Conservation (phyloP, 2,329 filamentous ascomycete genomes). For the Bipolaris cookei region DNA sequence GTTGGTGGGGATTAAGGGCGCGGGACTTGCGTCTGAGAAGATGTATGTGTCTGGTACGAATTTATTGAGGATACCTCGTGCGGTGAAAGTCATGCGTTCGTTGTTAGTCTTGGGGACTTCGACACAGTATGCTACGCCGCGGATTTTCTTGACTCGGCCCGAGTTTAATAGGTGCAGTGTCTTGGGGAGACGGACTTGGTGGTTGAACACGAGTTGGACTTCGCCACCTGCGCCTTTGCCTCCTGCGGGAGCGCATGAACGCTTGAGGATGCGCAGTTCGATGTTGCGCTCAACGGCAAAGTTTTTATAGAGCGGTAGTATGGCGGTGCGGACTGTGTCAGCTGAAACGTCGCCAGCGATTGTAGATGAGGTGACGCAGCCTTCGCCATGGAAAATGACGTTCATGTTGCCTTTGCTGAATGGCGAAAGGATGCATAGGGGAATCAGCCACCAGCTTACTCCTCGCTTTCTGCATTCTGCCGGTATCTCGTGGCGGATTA, state of each 20-base stretch:
- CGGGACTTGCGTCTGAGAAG: slow-evolving; percentile 70
- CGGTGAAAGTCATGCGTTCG: slow-evolving; percentile 90
- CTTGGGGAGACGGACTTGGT: slow-evolving; percentile 91
- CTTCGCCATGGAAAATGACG: slow-evolving; percentile 85
- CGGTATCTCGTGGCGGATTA: slow-evolving; percentile 81
- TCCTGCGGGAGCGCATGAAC: slow-evolving; percentile 72
- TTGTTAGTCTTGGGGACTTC: slow-evolving; percentile 94
- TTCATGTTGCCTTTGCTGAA: slow-evolving; percentile 93
- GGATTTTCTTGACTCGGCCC: slow-evolving; percentile 83
- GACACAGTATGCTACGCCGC: slow-evolving; percentile 91
- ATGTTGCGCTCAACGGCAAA: slow-evolving; percentile 89
- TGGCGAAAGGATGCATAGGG: slow-evolving; percentile 86
- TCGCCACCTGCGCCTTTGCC: slow-evolving; percentile 85
- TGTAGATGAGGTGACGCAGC: slow-evolving; percentile 89
- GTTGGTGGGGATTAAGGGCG: slow-evolving; percentile 68
- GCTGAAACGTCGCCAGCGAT: slow-evolving; percentile 85
- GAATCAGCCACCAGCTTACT: slow-evolving; percentile 89
- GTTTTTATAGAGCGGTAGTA: slow-evolving; percentile 85
- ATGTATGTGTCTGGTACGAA: slow-evolving; percentile 90
- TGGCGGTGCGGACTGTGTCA: slow-evolving; percentile 90
- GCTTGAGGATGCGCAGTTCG: slow-evolving; percentile 79
- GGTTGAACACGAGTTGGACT: slow-evolving; percentile 92
- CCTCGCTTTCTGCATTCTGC: slow-evolving; percentile 78
- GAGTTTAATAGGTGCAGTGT: slow-evolving; percentile 87
- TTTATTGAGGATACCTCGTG: slow-evolving; percentile 81